Conservation (phyloP, 345 rosid genomes). For the Gossypium bickii region DNA sequence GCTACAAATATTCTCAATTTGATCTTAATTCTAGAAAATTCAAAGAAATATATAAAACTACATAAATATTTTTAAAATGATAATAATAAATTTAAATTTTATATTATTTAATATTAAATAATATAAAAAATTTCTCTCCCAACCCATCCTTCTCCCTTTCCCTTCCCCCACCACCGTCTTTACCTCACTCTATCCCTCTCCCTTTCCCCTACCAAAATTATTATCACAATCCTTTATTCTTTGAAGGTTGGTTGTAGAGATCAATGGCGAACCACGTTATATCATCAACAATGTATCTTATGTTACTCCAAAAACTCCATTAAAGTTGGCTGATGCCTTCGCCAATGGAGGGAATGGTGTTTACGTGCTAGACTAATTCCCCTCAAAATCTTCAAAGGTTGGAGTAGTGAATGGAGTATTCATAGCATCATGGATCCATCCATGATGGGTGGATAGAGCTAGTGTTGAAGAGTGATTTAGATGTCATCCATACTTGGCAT, state of each 20-base stretch:
- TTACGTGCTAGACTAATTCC: constrained; percentile 31
- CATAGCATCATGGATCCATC: constrained; percentile 37
- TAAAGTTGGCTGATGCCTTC: constrained; percentile 45
- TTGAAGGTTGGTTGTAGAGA: constrained; percentile 11
- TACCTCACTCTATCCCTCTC: too few species aligned
- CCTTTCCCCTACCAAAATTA: not conserved
- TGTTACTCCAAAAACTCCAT: constrained; percentile 38
- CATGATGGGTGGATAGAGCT: constrained; percentile 42
- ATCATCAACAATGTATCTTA: constrained; percentile 49
- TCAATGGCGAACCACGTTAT: constrained; percentile 25
- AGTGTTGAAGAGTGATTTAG: constrained; percentile 36
- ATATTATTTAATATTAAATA: too few species aligned
- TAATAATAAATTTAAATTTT: too few species aligned
- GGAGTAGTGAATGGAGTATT: constrained; percentile 30
- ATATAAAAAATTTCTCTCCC: too few species aligned
- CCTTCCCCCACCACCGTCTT: too few species aligned
- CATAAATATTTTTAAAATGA: too few species aligned
- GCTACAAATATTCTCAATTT: too few species aligned
- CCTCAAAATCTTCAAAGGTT: constrained; percentile 19
- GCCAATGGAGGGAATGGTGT: constrained; percentile 32
- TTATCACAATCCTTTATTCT: constrained; percentile 37
- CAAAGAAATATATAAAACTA: too few species aligned
- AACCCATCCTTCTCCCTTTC: too few species aligned
- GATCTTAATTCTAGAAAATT: too few species aligned
- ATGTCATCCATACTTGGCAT: constrained; percentile 48